Conservation (phyloP, 2,329 filamentous ascomycete genomes). For the Rutstroemia sp. region DNA sequence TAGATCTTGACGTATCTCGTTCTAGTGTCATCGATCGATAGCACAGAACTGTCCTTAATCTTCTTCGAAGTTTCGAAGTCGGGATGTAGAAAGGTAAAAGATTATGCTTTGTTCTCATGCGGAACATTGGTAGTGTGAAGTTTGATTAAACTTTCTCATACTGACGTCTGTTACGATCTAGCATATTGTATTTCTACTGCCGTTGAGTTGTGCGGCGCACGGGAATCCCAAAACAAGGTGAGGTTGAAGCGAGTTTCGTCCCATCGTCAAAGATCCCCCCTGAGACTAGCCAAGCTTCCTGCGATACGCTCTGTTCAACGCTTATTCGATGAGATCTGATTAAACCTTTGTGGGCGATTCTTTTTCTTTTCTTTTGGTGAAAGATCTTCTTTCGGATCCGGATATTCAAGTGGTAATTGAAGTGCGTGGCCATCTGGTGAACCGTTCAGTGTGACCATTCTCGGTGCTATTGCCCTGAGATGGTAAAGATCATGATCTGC, state of each 20-base stretch:
- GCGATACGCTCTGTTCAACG: slow-evolving; percentile 9
- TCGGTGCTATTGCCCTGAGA: not conserved
- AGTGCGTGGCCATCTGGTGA: not conserved
- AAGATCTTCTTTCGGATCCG: not conserved
- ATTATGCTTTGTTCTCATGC: not conserved
- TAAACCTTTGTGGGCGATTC: slow-evolving; percentile 7
- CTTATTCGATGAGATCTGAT: slow-evolving; percentile 7
- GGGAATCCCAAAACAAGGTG: slow-evolving; percentile 22
- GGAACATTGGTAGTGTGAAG: not conserved
- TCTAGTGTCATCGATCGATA: not conserved
- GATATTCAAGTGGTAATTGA: not conserved
- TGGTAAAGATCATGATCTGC: not conserved
- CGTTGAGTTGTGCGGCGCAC: not conserved
- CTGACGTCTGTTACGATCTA: not conserved
- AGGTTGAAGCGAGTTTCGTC: slow-evolving; percentile 36
- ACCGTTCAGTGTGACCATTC: not conserved
- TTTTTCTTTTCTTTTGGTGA: not conserved
- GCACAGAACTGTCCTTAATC: not conserved
- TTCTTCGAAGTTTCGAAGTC: not conserved
- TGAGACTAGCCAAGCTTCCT: slow-evolving; percentile 27
- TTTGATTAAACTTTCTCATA: too few species aligned
- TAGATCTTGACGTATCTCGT: too few species aligned
- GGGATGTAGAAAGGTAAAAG: not conserved
- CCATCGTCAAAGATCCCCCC: slow-evolving; percentile 5
- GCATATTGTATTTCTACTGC: not conserved